Conservation (phyloP, 768 basidiomycete genomes). For the Amanita fuliginea region DNA sequence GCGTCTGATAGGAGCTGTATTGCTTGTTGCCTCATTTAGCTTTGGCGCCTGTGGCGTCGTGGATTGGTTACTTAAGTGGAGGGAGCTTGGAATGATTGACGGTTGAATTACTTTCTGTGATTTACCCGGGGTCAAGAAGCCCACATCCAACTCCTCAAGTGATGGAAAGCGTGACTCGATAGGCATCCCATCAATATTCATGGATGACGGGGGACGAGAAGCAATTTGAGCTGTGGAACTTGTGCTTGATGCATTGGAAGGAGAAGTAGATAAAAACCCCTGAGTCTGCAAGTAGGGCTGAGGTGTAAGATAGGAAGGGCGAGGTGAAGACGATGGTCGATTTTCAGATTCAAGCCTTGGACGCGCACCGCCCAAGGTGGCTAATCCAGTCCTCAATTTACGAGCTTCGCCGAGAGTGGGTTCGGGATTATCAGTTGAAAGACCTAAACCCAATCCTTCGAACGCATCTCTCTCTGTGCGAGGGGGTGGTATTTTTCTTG, state of each 20-base stretch:
- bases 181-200: constrained; percentile 27
- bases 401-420: constrained; percentile 72
- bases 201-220: constrained; percentile 16
- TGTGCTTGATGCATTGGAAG: constrained; percentile 20
- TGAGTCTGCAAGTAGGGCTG: constrained; percentile 7
- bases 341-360: constrained; percentile 19
- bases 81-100: background rate
- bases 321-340: constrained; percentile 13
- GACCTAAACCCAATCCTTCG: constrained; percentile 53
- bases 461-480: constrained; percentile 49
- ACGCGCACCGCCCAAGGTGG: constrained; percentile 30
- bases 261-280: constrained; percentile 13
- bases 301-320: constrained; percentile 17
- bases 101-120: background rate
- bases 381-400: constrained; percentile 59
- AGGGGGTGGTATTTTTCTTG: background rate
- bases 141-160: constrained; percentile 70
- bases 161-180: constrained; percentile 79
- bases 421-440: constrained; percentile 31
- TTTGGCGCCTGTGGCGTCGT: background rate
- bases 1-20: background rate
- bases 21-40: background rate
- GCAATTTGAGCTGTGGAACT: constrained; percentile 18
- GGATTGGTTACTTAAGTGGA: background rate
- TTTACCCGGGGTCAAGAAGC: constrained; percentile 19